Evolutionary conservation across 805 yeast species (phyloP).

Genomic region (Hyphopichia homilentoma): DNA sequence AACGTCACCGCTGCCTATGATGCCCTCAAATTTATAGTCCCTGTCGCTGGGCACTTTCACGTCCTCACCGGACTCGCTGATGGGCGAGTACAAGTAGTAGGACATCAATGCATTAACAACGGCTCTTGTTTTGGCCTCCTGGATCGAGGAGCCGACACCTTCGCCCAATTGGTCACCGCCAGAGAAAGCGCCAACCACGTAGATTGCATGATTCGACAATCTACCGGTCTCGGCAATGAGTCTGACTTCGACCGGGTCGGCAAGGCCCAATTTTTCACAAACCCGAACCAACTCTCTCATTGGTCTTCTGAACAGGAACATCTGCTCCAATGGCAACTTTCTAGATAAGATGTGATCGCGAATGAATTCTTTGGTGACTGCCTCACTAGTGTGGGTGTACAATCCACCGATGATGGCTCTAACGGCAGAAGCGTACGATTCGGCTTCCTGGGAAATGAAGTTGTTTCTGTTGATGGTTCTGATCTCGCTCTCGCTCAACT

Average conservation of each 20-base stretch:
- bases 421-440: constrained; percentile 65
- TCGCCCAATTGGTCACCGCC: constrained; percentile 86
- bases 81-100: constrained; percentile 89
- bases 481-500: constrained; percentile 26
- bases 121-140: constrained; percentile 90
- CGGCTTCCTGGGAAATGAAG: constrained; percentile 34
- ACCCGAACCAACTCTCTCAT: constrained; percentile 76
- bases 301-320: constrained; percentile 83
- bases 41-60: constrained; percentile 61
- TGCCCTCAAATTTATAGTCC: constrained; percentile 36
- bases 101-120: constrained; percentile 86
- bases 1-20: constrained; percentile 42
- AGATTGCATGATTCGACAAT: constrained; percentile 75
- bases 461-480: constrained; percentile 10
- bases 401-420: constrained; percentile 82
- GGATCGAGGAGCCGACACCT: constrained; percentile 86
- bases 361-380: constrained; percentile 64
- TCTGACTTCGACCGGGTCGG: constrained; percentile 68
- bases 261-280: constrained; percentile 70
- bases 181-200: constrained; percentile 85
- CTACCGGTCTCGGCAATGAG: constrained; percentile 94
- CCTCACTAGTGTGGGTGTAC: constrained; percentile 69
- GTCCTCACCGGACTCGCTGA: constrained; percentile 38
- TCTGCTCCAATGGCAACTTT: constrained; percentile 64
- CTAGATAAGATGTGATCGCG: constrained; percentile 76